Evolutionary conservation across 2,329 filamentous ascomycete species (phyloP).

Genomic region (Botryotinia calthae): DNA sequence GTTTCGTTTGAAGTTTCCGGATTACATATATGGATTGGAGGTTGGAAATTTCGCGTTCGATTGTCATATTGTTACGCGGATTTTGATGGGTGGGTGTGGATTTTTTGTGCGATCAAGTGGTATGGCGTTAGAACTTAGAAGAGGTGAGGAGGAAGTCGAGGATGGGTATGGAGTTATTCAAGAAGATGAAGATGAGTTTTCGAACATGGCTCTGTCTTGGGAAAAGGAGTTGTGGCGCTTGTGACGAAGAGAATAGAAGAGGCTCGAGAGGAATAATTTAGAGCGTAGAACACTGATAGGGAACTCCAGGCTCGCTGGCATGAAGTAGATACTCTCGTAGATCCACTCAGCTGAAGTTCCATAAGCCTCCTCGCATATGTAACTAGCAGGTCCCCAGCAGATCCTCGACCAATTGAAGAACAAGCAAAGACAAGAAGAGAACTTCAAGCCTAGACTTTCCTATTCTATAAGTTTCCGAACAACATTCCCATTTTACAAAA

Average conservation of each 20-base stretch:
- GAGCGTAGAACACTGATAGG: background rate
- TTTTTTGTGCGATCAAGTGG: background rate
- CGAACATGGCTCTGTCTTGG: too few relatives aligned
- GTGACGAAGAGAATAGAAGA: background rate
- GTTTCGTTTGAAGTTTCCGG: background rate
- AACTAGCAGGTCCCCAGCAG: background rate
- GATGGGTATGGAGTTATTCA: background rate
- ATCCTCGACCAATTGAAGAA: too few relatives aligned
- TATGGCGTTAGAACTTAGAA: background rate
- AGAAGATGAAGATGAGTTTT: background rate
- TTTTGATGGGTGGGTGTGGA: background rate
- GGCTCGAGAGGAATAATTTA: background rate
- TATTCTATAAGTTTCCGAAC: background rate
- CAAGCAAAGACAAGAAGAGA: background rate
- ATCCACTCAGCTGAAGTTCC: background rate
- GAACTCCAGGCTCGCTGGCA: background rate
- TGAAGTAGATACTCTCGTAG: background rate
- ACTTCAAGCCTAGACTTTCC: background rate
- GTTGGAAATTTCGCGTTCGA: background rate
- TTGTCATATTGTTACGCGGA: background rate
- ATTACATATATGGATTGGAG: background rate
- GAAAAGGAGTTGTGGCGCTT: accelerated
- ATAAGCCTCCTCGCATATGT: background rate
- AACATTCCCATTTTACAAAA: background rate
- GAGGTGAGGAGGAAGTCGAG: background rate